phyloP scores from a whole-genome alignment of 2,329 filamentous ascomycete species.

The Penicillium sp. region DNA sequence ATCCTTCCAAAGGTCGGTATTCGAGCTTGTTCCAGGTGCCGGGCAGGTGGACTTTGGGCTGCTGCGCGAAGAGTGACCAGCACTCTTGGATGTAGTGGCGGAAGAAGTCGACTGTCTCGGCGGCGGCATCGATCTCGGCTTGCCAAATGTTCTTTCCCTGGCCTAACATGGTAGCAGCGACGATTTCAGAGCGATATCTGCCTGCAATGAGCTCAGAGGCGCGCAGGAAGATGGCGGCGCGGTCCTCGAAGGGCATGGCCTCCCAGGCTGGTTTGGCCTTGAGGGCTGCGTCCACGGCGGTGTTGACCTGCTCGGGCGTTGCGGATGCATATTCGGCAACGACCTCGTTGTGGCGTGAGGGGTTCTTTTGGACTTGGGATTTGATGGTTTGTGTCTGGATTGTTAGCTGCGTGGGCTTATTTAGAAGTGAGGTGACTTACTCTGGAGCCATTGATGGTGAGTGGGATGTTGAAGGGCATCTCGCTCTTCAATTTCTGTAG shows the following conservation, averaged over 20 bases:
- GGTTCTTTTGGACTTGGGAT: conserved; percentile 14
- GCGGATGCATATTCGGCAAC: conserved; percentile 19
- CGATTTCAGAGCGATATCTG: conserved; percentile 89
- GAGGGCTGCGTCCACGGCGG: conserved; percentile 15
- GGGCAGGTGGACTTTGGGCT: conserved; percentile 69
- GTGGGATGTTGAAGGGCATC: conserved; percentile 14
- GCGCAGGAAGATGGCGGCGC: conserved; percentile 84
- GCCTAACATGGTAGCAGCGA: conserved; percentile 86
- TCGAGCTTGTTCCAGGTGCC: conserved; percentile 85
- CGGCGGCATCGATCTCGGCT: conserved; percentile 86
- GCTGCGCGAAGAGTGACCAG: conserved; percentile 74
- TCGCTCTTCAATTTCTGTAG: conserved; percentile 13
- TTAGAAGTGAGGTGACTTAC: too few species aligned
- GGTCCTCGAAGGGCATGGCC: conserved; percentile 71
- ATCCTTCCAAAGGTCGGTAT: conserved; percentile 78
- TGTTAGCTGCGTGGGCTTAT: too few species aligned
- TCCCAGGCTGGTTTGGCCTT: conserved; percentile 52
- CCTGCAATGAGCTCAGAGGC: conserved; percentile 75
- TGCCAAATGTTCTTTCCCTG: conserved; percentile 98
- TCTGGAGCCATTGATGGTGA: conserved; percentile 13
- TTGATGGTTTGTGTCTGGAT: too few species aligned
- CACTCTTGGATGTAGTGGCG: conserved; percentile 83
- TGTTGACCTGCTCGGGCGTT: conserved; percentile 11
- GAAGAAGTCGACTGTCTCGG: conserved; percentile 81
- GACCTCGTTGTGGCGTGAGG: conserved; percentile 17